Evolutionary conservation across 371 early-diverging fungal species (phyloP).

Genomic region (Smittium culicis): DNA sequence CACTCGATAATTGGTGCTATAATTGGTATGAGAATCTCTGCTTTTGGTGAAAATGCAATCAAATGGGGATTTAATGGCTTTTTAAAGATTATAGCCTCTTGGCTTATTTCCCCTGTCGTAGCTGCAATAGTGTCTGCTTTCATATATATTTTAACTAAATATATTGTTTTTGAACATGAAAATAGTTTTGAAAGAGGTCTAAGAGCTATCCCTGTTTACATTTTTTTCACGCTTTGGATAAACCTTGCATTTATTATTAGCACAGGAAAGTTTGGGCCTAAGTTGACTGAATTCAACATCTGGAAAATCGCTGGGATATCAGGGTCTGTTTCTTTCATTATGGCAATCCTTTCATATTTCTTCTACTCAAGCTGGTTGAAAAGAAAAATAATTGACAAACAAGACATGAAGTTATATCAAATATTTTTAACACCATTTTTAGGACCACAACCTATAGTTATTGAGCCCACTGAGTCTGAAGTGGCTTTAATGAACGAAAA

Average conservation of each 20-base stretch:
- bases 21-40: slow-evolving; percentile 60
- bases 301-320: slow-evolving; percentile 42
- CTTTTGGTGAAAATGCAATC: slow-evolving; percentile 46
- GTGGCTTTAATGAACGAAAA: slow-evolving; percentile 7
- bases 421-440: slow-evolving; percentile 7
- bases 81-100: slow-evolving; percentile 54
- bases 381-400: slow-evolving; percentile 47
- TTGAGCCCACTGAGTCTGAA: slow-evolving; percentile 11
- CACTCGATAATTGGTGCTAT: slow-evolving; percentile 73
- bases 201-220: slow-evolving; percentile 63
- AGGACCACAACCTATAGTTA: slow-evolving; percentile 5
- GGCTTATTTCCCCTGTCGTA: slow-evolving; percentile 58
- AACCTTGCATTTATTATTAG: slow-evolving; percentile 55
- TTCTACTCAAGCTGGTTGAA: slow-evolving; percentile 49
- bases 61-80: slow-evolving; percentile 59
- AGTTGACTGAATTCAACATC: slow-evolving; percentile 24
- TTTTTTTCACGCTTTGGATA: slow-evolving; percentile 53
- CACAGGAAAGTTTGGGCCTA: slow-evolving; percentile 48
- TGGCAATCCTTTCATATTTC: slow-evolving; percentile 40
- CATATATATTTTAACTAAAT: slow-evolving; percentile 52
- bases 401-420: slow-evolving; percentile 55
- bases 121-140: slow-evolving; percentile 51
- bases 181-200: slow-evolving; percentile 62
- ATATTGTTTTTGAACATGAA: slow-evolving; percentile 40
- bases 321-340: slow-evolving; percentile 39